Percentiles rank a stretch among this genome's conserved stretches.
These are phyloP conservation scores for Dryas alaskensis DNA, from an alignment of 306 rosid genomes.

Conservation along the genomic window DNA sequence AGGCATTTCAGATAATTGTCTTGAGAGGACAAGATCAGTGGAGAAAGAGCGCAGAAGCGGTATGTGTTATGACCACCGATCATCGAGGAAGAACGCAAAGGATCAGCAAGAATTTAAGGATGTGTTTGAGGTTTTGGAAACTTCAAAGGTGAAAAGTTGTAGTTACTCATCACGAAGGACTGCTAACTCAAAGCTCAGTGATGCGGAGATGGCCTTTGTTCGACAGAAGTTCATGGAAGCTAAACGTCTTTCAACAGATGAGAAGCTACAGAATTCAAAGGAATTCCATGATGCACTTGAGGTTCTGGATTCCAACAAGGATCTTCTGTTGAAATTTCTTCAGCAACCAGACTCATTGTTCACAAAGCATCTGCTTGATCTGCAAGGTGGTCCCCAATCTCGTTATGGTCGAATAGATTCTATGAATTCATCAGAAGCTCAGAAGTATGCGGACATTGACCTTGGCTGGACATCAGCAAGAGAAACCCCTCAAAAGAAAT, in stretches of 20 bases:
- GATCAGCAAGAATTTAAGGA: constrained; percentile 82
- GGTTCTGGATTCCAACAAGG: constrained; percentile 80
- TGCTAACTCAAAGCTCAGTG: constrained; percentile 47
- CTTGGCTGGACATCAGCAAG: constrained; percentile 44
- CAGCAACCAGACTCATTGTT: constrained; percentile 86
- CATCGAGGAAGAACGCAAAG: constrained; percentile 59
- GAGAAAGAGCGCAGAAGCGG: constrained; percentile 47
- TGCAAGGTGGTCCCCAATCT: constrained; percentile 48
- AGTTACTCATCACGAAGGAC: constrained; percentile 43
- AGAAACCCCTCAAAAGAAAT: constrained; percentile 37
- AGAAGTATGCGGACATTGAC: constrained; percentile 38
- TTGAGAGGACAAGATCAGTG: constrained; percentile 24
- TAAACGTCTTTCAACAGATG: constrained; percentile 72
- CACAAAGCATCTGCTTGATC: constrained; percentile 78
- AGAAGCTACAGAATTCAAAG: constrained; percentile 69
- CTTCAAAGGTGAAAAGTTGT: constrained; percentile 50
- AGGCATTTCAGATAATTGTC: constrained; percentile 33
- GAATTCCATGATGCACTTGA: constrained; percentile 77
- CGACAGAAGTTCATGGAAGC: constrained; percentile 87
- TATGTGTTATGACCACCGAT: constrained; percentile 31
- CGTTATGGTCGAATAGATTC: constrained; percentile 40
- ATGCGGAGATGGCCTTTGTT: constrained; percentile 77
- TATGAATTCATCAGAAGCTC: constrained; percentile 41
- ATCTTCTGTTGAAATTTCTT: constrained; percentile 70
- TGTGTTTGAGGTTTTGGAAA: constrained; percentile 82